Evolutionary conservation across 2,329 filamentous ascomycete genomes (phyloP), one percentile per base, ranked within the genome.

Genomic region (Diplodia scrobiculata): DNA sequence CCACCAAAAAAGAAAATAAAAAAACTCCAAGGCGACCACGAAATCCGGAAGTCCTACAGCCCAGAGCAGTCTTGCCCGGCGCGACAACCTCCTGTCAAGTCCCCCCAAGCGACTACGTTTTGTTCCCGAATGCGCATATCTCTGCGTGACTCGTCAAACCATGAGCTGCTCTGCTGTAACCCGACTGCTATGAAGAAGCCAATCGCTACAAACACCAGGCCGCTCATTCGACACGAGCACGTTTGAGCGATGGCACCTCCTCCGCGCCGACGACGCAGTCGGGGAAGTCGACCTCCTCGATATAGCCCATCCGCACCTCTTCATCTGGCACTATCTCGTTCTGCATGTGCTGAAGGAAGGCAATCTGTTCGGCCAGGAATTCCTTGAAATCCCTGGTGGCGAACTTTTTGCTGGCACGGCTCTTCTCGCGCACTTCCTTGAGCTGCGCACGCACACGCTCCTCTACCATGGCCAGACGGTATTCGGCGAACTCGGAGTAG

Each of bases 401-500:
- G 63, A 77, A 73, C 67, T 71, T 72, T 67, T 74, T 72, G n/a
- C 73, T 71, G 21, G 70, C 69, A 21, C 68, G 65, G 38, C 73
- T 73, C 55, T 67, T 66, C 48, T 79, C 79, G n/a, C 77, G 75
- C 55, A 84, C 71, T 60, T 76, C 72, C 67, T 80, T 80, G 32
- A 82, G 77, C 72, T 82, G 76, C 32, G 70, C 73, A 14, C 82
- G 80, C 67, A 86, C 75, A 0, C 86, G 82, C 72, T 88, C 84
- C 72, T 87, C 83, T 17, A 89, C 77, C 17, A 88, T 86, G 69
- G 87, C 83, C 4, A 89, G 80, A 2, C 87, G 83, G 73, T 89
- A 90, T 70, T 86, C 81, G 9, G 79, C 78, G 73, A 86, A 90
- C 72, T 88, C 83, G 65, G 81, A 80, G 75, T 89, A 89, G 2